Percentiles rank a stretch among this genome's conserved stretches.
These are phyloP conservation scores for Colletotrichum sp. DNA, from an alignment of 2,329 filamentous ascomycete species.

Conservation along the genomic window DNA sequence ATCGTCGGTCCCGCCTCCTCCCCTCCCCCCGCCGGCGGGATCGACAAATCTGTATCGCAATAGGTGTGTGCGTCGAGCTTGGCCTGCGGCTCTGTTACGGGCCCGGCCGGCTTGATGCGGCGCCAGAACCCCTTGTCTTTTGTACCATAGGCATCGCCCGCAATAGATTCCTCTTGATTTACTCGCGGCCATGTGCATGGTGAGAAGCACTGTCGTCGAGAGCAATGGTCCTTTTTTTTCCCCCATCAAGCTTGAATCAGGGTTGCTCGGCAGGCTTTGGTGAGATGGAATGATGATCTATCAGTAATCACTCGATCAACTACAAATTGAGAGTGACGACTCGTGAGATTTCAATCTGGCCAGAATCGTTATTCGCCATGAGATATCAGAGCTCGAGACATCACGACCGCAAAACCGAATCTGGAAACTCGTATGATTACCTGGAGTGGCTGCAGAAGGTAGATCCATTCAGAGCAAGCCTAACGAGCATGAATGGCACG, in stretches of 20 bases:
- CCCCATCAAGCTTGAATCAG: background rate
- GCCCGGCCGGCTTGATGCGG: background rate
- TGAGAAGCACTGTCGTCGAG: background rate
- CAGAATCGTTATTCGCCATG: fast-evolving
- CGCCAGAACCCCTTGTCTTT: conserved; percentile 15
- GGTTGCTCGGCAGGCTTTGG: background rate
- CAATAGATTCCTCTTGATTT: conserved; percentile 25
- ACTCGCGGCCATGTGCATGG: background rate
- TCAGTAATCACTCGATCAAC: background rate
- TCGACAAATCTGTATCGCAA: conserved; percentile 11
- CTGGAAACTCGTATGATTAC: background rate
- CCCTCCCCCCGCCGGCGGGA: background rate
- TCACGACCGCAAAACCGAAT: background rate
- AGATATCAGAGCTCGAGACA: background rate
- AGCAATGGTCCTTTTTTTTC: too few species aligned
- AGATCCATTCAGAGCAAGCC: background rate
- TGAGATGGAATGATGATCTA: background rate
- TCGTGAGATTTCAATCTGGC: background rate
- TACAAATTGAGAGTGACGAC: background rate
- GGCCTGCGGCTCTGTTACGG: background rate
- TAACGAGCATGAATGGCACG: background rate
- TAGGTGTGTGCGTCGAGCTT: background rate
- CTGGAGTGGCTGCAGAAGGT: background rate
- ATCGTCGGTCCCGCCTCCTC: background rate
- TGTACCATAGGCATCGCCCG: conserved; percentile 25